A percentile compares a stretch with the other conserved stretches of the same genome.
phyloP scores from a whole-genome alignment of 2,329 filamentous ascomycete species.

The Monilinia polystroma region DNA sequence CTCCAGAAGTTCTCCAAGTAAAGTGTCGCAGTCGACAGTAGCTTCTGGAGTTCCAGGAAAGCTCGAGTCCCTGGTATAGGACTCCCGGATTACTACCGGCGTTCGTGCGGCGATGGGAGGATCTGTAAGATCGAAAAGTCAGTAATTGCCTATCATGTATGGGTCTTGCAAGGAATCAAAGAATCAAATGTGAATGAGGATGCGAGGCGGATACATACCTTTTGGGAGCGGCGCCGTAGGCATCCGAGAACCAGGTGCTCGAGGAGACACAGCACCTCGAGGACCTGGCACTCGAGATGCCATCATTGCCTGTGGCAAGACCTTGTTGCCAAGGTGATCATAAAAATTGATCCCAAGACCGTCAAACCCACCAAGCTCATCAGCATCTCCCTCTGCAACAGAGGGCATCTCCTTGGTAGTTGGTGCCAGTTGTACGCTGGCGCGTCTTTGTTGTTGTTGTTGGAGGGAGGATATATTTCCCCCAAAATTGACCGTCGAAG shows the following conservation, averaged over 20 bases:
- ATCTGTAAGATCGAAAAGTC: background rate
- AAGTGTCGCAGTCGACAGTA: constrained; percentile 8
- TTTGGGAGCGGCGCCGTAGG: constrained; percentile 9
- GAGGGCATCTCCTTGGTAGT: background rate
- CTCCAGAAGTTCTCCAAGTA: constrained; percentile 34
- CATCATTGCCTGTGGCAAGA: constrained; percentile 1
- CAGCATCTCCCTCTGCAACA: constrained; percentile 1
- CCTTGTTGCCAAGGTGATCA: constrained; percentile 20
- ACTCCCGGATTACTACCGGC: constrained; percentile 14
- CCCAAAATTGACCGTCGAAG: background rate
- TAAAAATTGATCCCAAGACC: constrained; percentile 29
- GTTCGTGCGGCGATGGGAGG: background rate
- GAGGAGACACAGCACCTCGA: background rate
- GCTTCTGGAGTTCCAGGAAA: constrained; percentile 8
- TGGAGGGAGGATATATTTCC: background rate
- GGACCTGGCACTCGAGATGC: background rate
- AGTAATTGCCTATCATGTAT: background rate
- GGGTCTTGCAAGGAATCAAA: background rate
- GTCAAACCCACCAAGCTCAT: constrained; percentile 3
- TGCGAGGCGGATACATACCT: constrained; percentile 3
- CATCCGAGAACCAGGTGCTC: constrained; percentile 13
- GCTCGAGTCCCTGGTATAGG: constrained; percentile 5
- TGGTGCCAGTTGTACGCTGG: background rate
- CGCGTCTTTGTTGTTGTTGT: background rate
- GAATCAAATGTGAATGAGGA: background rate